phyloP scores from a whole-genome alignment of 768 basidiomycete genomes.

The Kwoniella dejecticola region DNA sequence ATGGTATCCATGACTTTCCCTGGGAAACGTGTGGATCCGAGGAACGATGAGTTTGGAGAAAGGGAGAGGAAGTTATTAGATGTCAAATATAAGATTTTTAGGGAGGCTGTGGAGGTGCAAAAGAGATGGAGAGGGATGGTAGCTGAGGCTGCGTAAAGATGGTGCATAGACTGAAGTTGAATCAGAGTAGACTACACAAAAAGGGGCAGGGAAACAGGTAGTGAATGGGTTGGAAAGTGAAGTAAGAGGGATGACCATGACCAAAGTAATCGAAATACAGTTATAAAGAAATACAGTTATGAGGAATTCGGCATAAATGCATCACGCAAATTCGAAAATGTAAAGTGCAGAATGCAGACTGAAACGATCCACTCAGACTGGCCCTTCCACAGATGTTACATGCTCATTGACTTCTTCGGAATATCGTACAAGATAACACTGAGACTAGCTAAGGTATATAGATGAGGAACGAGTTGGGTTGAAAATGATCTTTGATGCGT shows the following conservation, averaged over 20 bases:
- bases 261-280: background rate
- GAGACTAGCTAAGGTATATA: no score
- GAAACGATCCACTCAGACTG: no score
- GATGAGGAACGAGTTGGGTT: background rate
- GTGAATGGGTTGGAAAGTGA: no score
- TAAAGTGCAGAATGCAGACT: background rate
- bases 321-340: background rate
- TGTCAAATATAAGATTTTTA: slow-evolving; percentile 92
- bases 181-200: no score
- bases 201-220: no score
- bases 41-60: slow-evolving; percentile 63
- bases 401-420: slow-evolving; percentile 4
- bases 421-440: slow-evolving; percentile 10
- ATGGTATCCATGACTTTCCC: slow-evolving; percentile 97
- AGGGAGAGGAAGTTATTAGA: slow-evolving; percentile 76
- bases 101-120: slow-evolving; percentile 85
- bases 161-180: no score
- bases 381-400: slow-evolving; percentile 9
- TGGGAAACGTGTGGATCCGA: slow-evolving; percentile 70
- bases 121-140: slow-evolving; percentile 80
- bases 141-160: slow-evolving; percentile 59
- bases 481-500: background rate
- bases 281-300: no score
- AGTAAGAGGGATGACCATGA: no score
- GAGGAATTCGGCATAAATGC: background rate